Evolutionary conservation across 768 basidiomycete species (phyloP).

Genomic region (Clavulina sp.): DNA sequence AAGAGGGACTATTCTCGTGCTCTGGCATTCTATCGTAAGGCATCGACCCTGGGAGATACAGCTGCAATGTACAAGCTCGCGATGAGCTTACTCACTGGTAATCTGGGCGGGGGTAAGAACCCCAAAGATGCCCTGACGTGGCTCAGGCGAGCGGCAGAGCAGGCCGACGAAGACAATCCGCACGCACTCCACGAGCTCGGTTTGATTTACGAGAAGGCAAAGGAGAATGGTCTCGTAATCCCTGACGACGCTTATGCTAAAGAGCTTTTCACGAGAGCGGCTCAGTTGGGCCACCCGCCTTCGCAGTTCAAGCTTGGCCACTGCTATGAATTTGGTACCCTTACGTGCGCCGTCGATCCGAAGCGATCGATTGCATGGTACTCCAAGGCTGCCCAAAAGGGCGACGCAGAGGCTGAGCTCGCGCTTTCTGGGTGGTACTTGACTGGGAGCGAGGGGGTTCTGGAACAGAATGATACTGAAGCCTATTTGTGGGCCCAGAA

Average conservation of each 20-base stretch:
- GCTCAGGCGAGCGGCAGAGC: slow-evolving; percentile 86
- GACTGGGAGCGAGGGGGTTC: slow-evolving; percentile 83
- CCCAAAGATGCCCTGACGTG: slow-evolving; percentile 85
- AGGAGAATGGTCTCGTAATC: slow-evolving; percentile 43
- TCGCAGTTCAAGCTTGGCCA: slow-evolving; percentile 92
- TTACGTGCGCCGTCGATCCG: slow-evolving; percentile 86
- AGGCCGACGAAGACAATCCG: slow-evolving; percentile 96
- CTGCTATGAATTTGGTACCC: slow-evolving; percentile 80
- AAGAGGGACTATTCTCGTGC: slow-evolving; percentile 75
- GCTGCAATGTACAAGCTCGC: slow-evolving; percentile 99
- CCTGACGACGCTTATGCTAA: slow-evolving; percentile 72
- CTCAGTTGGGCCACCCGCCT: slow-evolving; percentile 81
- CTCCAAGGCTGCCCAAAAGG: slow-evolving; percentile 94
- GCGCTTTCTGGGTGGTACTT: slow-evolving; percentile 97
- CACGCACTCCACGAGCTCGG: slow-evolving; percentile 96
- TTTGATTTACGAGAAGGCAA: slow-evolving; percentile 49
- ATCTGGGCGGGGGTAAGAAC: slow-evolving; percentile 67
- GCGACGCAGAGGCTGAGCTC: slow-evolving; percentile 85
- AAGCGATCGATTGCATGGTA: slow-evolving; percentile 95
- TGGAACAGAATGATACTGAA: slow-evolving; percentile 96
- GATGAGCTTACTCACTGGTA: slow-evolving; percentile 83
- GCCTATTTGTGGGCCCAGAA: slow-evolving; percentile 97
- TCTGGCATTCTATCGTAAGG: slow-evolving; percentile 90
- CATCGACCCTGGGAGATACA: slow-evolving; percentile 89
- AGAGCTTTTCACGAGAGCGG: slow-evolving; percentile 76